Base-by-base conservation (phyloP, 208 protist genomes). In the Trypanosoma brucei region DNA sequence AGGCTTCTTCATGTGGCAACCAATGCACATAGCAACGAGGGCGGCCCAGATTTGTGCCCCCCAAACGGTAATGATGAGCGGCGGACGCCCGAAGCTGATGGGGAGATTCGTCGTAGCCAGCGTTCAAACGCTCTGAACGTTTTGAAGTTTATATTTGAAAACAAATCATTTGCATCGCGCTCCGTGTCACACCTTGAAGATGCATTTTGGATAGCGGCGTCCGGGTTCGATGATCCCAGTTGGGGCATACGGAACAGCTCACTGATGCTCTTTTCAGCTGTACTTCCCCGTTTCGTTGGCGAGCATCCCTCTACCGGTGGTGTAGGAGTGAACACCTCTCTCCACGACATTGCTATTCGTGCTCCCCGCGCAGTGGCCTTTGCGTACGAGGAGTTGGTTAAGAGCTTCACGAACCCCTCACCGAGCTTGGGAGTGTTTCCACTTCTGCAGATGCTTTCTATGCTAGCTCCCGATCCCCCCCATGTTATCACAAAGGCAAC, bases 191-290 rank as follows among this genome's bases (percentile, higher is more conserved):
- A 82, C 65, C 61, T 93, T 4, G 81, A 94, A 72, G 78, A 88
- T 34, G 86, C 84, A 39, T 93, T 96, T 76, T 85, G 75, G 45
- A 65, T 86, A n/a, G 76, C 86, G 7, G 85, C 86, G 3, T 66
- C 72, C 9, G 91, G 91, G 35, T 95, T 97, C 68, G 77, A 83
- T 61, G 70, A 92, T 54, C 54, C 55, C 22, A 86, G 75, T 60
- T 97, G 93, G 93, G 76, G 81, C 48, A 92, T 95, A 59, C 78
- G 89, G 34, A 97, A 97, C 74, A 93, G 84, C 72, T 92, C 84
- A 22, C 62, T 97, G 1, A 96, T 97, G 84, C 78, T 96, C 5
- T 97, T 90, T 65, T 84, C 91, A 4, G 75, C 89, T 7, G 83
- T 97, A 30, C 76, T 97, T 7, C 88, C 93, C 37, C 86, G 93